Percentiles rank a stretch among this genome's conserved stretches.
Evolutionary conservation across 2,329 filamentous ascomycete species (phyloP).

Genomic region (Aspergillus tubingensis): DNA sequence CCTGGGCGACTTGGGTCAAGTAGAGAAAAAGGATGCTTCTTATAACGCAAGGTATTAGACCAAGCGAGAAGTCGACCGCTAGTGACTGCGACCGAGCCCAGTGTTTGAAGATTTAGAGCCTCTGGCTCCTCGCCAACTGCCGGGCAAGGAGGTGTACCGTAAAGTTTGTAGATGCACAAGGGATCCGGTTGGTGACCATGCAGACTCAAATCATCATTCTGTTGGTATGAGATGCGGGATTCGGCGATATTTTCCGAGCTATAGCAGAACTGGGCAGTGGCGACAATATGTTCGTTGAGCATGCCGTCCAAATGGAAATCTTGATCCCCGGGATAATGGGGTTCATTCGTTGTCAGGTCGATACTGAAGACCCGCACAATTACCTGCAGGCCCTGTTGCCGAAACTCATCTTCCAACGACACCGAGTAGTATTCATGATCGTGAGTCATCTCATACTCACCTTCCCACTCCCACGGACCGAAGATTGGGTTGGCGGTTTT

Average conservation of each 20-base stretch:
- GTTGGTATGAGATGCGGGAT: conserved; percentile 12
- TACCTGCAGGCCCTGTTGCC: conserved; percentile 18
- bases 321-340: conserved; percentile 8
- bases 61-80: conserved; percentile 15
- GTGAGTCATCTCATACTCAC: background rate
- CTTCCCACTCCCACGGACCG: background rate
- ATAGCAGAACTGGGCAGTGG: conserved; percentile 6
- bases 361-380: conserved; percentile 15
- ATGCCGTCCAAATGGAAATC: conserved; percentile 17
- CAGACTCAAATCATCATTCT: background rate
- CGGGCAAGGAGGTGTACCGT: background rate
- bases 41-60: conserved; percentile 13
- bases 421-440: conserved; percentile 18
- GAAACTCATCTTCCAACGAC: conserved; percentile 16
- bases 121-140: background rate
- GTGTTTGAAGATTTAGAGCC: conserved; percentile 4
- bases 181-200: background rate
- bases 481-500: background rate
- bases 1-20: conserved; percentile 13
- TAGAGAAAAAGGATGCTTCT: conserved; percentile 13
- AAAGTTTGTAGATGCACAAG: background rate
- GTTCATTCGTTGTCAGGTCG: conserved; percentile 14
- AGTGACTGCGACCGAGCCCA: conserved; percentile 14
- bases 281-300: conserved; percentile 14
- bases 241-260: conserved; percentile 13